Percentiles rank a stretch among this genome's conserved stretches.
Evolutionary conservation across 2,329 filamentous ascomycete genomes (phyloP).

Genomic region (Ophiostoma sp.): DNA sequence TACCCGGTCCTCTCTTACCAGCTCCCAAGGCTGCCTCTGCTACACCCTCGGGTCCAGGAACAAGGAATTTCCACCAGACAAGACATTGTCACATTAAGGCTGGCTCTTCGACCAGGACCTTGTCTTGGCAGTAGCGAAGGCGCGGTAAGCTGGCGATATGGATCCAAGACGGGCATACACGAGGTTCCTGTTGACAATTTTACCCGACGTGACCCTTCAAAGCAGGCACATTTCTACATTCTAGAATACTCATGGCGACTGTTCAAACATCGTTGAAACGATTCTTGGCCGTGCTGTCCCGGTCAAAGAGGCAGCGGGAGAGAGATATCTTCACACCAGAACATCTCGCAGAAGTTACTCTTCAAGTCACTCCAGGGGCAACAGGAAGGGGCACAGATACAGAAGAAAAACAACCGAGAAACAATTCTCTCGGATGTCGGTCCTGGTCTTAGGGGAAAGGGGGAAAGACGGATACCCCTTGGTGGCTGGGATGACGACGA

Average conservation of each 20-base stretch:
- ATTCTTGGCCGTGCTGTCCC: neutral
- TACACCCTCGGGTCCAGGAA: neutral
- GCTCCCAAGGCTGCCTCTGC: neutral
- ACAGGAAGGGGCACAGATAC: neutral
- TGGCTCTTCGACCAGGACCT: neutral
- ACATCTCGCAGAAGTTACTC: neutral
- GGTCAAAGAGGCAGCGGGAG: neutral
- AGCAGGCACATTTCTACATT: neutral
- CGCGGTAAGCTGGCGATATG: neutral
- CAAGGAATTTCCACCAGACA: neutral
- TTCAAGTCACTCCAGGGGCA: neutral
- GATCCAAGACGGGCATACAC: neutral
- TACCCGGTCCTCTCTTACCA: neutral
- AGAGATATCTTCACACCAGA: neutral
- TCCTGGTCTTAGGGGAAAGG: neutral
- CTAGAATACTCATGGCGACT: neutral
- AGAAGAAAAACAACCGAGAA: conserved; percentile 12
- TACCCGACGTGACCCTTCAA: conserved; percentile 8
- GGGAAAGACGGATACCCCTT: neutral
- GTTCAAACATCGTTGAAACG: conserved; percentile 23
- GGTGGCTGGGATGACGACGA: neutral
- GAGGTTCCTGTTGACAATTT: neutral
- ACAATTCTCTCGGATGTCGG: neutral
- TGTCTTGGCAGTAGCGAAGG: neutral
- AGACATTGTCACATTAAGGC: neutral